Conservation (phyloP, 129 eudicot genomes). For the Lonicera japonica region DNA sequence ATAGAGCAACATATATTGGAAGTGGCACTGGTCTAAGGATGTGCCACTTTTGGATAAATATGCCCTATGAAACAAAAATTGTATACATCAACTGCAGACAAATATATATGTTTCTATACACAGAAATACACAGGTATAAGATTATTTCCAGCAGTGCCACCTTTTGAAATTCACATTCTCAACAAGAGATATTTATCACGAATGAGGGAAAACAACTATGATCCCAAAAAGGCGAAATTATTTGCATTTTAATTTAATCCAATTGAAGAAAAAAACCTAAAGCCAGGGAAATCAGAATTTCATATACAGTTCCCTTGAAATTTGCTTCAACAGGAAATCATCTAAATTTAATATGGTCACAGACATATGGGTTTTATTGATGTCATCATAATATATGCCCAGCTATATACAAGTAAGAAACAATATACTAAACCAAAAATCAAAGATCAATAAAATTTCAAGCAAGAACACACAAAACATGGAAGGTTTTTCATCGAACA, state of each 20-base stretch:
- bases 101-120: not conserved
- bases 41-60: constrained; percentile 5
- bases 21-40: not conserved
- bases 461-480: not conserved
- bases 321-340: not conserved
- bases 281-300: no score
- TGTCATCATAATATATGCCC: constrained; percentile 10
- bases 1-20: not conserved
- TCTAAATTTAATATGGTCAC: not conserved
- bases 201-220: not conserved
- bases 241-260: not conserved
- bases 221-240: not conserved
- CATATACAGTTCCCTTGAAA: no score
- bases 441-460: not conserved
- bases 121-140: no score
- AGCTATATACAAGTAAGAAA: constrained; percentile 5
- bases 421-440: no score
- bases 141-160: no score
- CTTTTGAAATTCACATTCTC: no score
- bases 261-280: not conserved
- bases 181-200: no score
- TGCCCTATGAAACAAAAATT: not conserved
- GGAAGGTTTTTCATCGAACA: not conserved
- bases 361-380: not conserved
- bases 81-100: no score